Evolutionary conservation across 805 yeast genomes (phyloP), one percentile per base, ranked within the genome.

Genomic region (Nakazawaea molendinolei): DNA sequence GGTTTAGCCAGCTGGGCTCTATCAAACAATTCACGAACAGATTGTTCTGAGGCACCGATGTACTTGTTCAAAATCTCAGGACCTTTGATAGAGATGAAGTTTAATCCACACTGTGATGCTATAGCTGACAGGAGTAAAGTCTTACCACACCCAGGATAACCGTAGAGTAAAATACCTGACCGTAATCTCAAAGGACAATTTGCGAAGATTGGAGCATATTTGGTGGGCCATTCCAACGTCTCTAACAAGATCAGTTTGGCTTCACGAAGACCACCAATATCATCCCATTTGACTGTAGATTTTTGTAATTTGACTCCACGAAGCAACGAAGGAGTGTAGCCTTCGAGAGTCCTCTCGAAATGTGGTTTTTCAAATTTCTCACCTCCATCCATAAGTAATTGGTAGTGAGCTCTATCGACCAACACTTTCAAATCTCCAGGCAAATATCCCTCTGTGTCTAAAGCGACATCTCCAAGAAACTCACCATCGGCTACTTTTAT

Each of bases 71-170:
- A 67, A 32, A 90, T 86, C 54, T 90, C 97, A 0, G 97, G 97
- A 8, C 97, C 97, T 53, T 90, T 90, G 31, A 90, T 82, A 1
- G 95, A 82, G 19, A 90, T 89, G 53, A 90, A 90, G 50, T 90
- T 90, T 41, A 90, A 65, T 0, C 97, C 97, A 60, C 96, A 87
- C 53, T 89, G 92, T 1, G 86, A 79, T 2, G 96, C 95, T 34
- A 90, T 84, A 0, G 97, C 96, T 39, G 92, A 82, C 0, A 97
- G 97, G 26, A 90, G 58, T 43, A 89, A 65, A 0, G 97, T 90
- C 57, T 90, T 90, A 31, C 98, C 98, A 60, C 98, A 90, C 2
- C 98, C 98, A 0, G 98, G 97, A 53, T 86, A 90, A 0, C 98
- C 98, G 56, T 90, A 90, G 10, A 90, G 69, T 34, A 90, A 61